Evolutionary conservation across 768 basidiomycete species (phyloP).

Genomic region (Russula sp.): DNA sequence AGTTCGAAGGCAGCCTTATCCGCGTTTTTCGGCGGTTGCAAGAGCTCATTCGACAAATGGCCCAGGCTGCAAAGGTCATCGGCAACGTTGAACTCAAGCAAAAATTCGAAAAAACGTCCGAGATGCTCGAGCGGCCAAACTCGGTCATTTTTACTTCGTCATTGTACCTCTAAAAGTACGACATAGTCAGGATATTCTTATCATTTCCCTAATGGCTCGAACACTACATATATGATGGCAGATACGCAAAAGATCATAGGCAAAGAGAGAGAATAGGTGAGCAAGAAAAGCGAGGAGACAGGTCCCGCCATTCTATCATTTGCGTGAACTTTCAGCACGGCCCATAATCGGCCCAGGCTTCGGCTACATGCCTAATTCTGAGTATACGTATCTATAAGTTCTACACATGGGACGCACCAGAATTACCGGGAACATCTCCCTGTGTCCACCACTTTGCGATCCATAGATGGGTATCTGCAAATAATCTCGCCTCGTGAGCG

Average conservation of each 20-base stretch:
- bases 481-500: constrained; percentile 3
- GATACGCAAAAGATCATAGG: background rate
- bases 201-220: background rate
- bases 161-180: constrained; percentile 57
- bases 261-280: background rate
- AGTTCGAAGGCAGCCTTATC: constrained; percentile 96
- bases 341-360: constrained; percentile 53
- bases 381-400: constrained; percentile 1
- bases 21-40: constrained; percentile 93
- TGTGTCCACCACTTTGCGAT: constrained; percentile 64
- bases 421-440: constrained; percentile 52
- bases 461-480: constrained; percentile 51
- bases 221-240: background rate
- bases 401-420: constrained; percentile 38
- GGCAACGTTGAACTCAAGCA: constrained; percentile 92
- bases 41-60: constrained; percentile 95
- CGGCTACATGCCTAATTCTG: constrained; percentile 38
- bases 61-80: constrained; percentile 91
- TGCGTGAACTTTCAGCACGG: constrained; percentile 39
- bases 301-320: background rate
- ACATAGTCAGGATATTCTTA: background rate
- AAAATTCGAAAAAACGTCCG: constrained; percentile 88
- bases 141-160: constrained; percentile 92
- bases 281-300: background rate
- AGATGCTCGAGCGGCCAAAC: constrained; percentile 91